These are phyloP conservation scores for Septoria linicola DNA, from an alignment of 2,329 filamentous ascomycete genomes.

Conservation along the genomic window DNA sequence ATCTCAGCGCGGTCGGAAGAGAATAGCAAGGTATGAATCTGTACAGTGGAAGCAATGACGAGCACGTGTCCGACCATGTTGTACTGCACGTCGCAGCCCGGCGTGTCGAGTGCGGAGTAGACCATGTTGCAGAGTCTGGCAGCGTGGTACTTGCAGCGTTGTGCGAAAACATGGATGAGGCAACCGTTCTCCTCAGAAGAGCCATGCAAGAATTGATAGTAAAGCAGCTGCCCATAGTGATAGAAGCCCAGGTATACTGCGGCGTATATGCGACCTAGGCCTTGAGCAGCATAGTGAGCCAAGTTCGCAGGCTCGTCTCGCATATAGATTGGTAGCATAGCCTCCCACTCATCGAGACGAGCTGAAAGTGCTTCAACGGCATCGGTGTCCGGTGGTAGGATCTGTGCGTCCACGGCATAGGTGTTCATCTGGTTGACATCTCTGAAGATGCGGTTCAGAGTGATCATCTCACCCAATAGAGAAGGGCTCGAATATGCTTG, in stretches of 20 bases:
- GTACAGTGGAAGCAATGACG: conserved; percentile 12
- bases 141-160: conserved; percentile 12
- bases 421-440: conserved; percentile 13
- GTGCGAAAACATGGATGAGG: conserved; percentile 10
- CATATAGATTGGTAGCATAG: conserved; percentile 11
- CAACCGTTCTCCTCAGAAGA: conserved; percentile 7
- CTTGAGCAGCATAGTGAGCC: conserved; percentile 14
- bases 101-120: conserved; percentile 11
- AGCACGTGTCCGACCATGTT: conserved; percentile 15
- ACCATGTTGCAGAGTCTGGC: conserved; percentile 16
- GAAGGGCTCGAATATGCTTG: conserved; percentile 6
- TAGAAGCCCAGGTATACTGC: conserved; percentile 13
- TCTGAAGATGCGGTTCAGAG: conserved; percentile 15
- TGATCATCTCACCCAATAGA: conserved; percentile 11
- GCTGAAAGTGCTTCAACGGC: conserved; percentile 8
- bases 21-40: conserved; percentile 12
- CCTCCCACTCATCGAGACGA: conserved; percentile 11
- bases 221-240: conserved; percentile 13
- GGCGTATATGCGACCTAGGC: conserved; percentile 6
- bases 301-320: conserved; percentile 12
- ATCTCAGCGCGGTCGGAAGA: conserved; percentile 3
- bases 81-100: conserved; percentile 13
- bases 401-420: conserved; percentile 5
- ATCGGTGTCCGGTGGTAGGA: conserved; percentile 10
- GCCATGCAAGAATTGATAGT: conserved; percentile 14